phyloP scores from a whole-genome alignment of 2,329 filamentous ascomycete species.

The Pseudocercospora musae region DNA sequence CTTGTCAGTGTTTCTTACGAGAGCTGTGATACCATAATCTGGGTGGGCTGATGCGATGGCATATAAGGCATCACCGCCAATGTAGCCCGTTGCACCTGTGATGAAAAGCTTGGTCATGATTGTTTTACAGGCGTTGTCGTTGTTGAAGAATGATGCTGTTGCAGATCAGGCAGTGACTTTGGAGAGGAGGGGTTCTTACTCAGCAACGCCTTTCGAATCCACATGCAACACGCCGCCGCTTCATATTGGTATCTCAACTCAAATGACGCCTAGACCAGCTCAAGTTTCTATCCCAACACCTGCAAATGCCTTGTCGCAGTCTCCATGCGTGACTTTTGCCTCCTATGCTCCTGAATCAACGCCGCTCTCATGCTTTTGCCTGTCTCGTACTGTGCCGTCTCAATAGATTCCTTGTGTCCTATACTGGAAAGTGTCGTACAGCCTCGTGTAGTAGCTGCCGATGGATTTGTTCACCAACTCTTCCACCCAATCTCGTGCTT shows the following conservation, averaged over 20 bases:
- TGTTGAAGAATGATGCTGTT: neutral
- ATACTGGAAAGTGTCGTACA: conserved; percentile 76
- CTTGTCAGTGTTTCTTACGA: conserved; percentile 50
- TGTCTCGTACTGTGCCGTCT: conserved; percentile 20
- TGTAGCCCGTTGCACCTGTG: conserved; percentile 34
- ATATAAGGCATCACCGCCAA: conserved; percentile 46
- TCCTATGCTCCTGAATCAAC: neutral
- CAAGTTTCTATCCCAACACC: neutral
- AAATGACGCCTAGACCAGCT: neutral
- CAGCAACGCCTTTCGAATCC: too few relatives aligned
- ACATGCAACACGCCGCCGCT: neutral
- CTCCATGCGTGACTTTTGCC: neutral
- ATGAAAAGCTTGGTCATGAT: conserved; percentile 26
- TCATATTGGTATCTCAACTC: neutral
- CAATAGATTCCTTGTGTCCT: conserved; percentile 84
- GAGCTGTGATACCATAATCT: conserved; percentile 48
- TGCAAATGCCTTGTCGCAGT: neutral
- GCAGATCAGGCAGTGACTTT: neutral
- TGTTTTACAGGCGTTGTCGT: neutral
- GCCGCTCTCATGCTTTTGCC: neutral
- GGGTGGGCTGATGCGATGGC: conserved; percentile 46
- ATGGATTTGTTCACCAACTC: conserved; percentile 77
- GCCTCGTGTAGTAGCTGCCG: conserved; percentile 81
- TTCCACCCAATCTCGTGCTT: conserved; percentile 78
- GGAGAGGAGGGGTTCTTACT: neutral